These are phyloP conservation scores for Metschnikowia aberdeeniae DNA, from an alignment of 805 yeast species.

Conservation along the genomic window DNA sequence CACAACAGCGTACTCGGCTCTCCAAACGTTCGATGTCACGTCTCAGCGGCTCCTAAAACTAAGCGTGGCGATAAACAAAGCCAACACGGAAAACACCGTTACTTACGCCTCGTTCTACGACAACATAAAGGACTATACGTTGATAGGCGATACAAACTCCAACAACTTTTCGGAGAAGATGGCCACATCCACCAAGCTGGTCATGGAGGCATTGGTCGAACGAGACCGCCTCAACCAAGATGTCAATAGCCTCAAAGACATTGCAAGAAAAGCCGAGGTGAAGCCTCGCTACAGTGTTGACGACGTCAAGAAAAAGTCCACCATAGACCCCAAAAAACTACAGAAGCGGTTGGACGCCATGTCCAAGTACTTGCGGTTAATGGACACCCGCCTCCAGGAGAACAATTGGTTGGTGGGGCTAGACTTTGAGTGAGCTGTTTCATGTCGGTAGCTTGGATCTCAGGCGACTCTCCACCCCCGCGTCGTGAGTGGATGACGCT, in stretches of 20 bases:
- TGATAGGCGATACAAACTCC: not conserved
- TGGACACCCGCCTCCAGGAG: not conserved
- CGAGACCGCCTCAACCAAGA: not conserved
- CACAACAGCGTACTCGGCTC: not conserved
- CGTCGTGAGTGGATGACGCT: not conserved
- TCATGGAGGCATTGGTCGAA: conserved; percentile 1
- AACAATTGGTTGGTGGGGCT: not conserved
- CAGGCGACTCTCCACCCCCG: not conserved
- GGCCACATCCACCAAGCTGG: not conserved
- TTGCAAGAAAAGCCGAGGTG: not conserved
- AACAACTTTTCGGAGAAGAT: not conserved
- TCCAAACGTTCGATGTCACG: not conserved
- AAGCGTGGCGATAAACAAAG: not conserved
- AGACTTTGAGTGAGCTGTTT: not conserved
- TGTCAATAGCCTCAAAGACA: not conserved
- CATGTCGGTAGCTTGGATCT: conserved; percentile 3
- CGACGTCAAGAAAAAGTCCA: not conserved
- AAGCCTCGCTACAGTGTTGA: not conserved
- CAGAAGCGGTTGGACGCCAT: not conserved
- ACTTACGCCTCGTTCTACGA: not conserved
- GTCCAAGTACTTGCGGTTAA: conserved; percentile 1
- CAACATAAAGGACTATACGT: not conserved
- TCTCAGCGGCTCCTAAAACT: not conserved
- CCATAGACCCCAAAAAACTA: not conserved
- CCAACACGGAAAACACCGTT: not conserved